Evolutionary conservation across 2,329 filamentous ascomycete genomes (phyloP), one percentile per base, ranked within the genome.

Genomic region (Pseudocercospora pini-densiflorae): DNA sequence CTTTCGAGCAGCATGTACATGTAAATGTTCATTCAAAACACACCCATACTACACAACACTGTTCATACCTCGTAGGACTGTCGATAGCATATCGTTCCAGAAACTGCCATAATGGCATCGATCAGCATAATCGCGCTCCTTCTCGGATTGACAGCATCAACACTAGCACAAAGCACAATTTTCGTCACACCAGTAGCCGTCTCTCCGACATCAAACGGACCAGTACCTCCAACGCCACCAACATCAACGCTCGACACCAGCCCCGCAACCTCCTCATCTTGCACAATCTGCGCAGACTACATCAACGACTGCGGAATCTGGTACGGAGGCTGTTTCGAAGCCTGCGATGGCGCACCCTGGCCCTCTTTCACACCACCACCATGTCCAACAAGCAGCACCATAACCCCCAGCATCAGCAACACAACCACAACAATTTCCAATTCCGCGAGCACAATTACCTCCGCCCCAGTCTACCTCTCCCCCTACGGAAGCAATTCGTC

Each of bases 271-370:
- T 24, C 43, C 23, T 66, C 61, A 31, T 29, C 19, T 31, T 10
- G 40, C 31, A 65, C 68, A 21, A 62, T 69, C 19, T 75, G 73
- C 59, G 67, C 68, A 27, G 73, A 73, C 60, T 69, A 71, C 58
- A 66, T 73, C 64, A 72, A 73, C 55, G 62, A 62, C 19, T 74
- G 73, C 51, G 65, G 63, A 40, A 55, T 64, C 14, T 59, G 43
- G 14, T 74, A 72, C 53, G 71, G 72, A 16, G 70, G 68, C 40
- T 75, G 73, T 61, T 73, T 65, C 61, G 61, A 67, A 2, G 66
- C 55, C 9, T 60, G 33, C 16, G 24, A 7, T 16, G 36, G 33
- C 19, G n/a, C 12, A 24, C 45, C 45, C 8, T 29, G 21, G 33
- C 47, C 59, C 8, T 54, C 43, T 24, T 62, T 62, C 24, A 62